Percentiles rank a stretch among this genome's conserved stretches.
Conservation (phyloP, 352 stramenopile genomes). For the Globisporangium ultimum region DNA sequence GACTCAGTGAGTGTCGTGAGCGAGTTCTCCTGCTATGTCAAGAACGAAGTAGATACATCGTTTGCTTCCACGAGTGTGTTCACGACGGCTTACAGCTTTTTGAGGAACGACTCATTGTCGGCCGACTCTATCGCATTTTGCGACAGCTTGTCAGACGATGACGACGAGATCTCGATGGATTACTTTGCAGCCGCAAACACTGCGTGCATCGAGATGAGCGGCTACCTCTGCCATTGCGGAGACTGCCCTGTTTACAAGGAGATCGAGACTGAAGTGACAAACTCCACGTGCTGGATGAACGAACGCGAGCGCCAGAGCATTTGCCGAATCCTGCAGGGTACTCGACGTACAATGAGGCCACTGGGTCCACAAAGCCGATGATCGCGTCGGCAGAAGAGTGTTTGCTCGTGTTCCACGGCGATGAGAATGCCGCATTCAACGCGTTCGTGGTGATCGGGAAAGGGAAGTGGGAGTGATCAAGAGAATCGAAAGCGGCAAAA, state of each 20-base stretch:
- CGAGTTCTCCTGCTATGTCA: background rate
- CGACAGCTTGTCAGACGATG: background rate
- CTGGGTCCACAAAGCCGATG: conserved; percentile 26
- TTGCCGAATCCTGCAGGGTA: conserved; percentile 28
- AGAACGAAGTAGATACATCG: no score
- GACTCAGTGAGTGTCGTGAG: background rate
- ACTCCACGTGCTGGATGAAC: conserved; percentile 8
- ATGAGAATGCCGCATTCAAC: conserved; percentile 29
- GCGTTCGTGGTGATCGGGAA: conserved; percentile 23
- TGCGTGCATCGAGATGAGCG: background rate
- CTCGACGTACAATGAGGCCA: conserved; percentile 17
- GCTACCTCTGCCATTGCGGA: background rate
- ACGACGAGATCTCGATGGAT: background rate
- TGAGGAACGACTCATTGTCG: background rate
- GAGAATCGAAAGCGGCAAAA: no score
- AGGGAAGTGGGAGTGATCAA: conserved; percentile 14
- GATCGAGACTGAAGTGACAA: background rate
- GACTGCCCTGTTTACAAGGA: background rate
- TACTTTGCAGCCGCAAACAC: conserved; percentile 1
- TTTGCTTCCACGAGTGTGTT: background rate
- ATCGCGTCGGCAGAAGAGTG: conserved; percentile 29
- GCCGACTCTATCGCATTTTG: background rate
- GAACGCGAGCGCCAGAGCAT: conserved; percentile 24
- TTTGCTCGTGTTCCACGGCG: conserved; percentile 26
- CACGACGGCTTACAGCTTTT: conserved; percentile 3